Base-by-base conservation (phyloP, 2,329 filamentous ascomycete species). In the Aspergillaceae sp. region DNA sequence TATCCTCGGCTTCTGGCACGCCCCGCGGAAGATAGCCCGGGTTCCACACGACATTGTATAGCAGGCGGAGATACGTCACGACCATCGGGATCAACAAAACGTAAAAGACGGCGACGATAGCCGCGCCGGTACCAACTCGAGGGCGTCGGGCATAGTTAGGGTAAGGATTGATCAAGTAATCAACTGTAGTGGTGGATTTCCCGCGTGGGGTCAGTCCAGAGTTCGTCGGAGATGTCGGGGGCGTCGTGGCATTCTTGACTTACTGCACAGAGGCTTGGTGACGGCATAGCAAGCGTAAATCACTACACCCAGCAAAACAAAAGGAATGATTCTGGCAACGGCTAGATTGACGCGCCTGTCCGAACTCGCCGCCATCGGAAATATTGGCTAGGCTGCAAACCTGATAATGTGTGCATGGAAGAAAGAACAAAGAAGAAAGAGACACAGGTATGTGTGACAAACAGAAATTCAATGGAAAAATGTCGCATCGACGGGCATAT, bases 21-120 rank as follows among this genome's bases (percentile, higher is more conserved):
- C 77, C 80, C 30, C 84, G 76, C 0, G 86, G 83, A 0, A 90
- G 75, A 45, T 88, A 78, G 3, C 87, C 90, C 0, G 89, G 84
- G 53, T 89, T 78, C 54, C 73, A 73, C 48, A 80, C 76, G 43
- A 94, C 82, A 32, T 79, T 77, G 51, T 81, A 69, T 37, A 90
- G 65, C 7, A 90, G 77, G 51, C 89, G 84, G 19, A 85, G 60
- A 65, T 94, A 96, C 19, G 83, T 76, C 30, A 73, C 57, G 27
- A 83, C 60, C 58, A 88, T 78, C 29, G 84, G 73, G 10, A 86
- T 55, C 40, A 95, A 72, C 45, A 94, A 73, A 44, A 90, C 44
- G 58, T 84, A 85, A 67, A 87, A 89, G 27, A 90, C 66, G 29
- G 81, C 77, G 40, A 94, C 72, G 46, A 95, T 78, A 8, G 78